Evolutionary conservation across 1,284 basidiomycete genomes (phyloP), one percentile per base, ranked within the genome.

Genomic region (Ceratobasidium sp.): DNA sequence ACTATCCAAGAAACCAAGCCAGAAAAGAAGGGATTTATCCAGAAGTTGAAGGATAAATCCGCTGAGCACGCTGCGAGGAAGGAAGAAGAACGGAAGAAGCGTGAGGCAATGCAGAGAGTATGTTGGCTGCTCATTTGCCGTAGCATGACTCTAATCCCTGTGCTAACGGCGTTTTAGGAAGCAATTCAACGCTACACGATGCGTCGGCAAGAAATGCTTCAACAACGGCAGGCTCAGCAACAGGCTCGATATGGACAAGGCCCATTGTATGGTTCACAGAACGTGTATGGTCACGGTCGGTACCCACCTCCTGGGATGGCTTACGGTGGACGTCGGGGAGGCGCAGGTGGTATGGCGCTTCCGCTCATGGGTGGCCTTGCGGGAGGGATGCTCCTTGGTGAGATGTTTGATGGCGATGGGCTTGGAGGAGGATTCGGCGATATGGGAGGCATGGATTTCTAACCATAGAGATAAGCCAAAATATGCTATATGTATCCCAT

Each of bases 261-360:
- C 7, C 53, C 56, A 23, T 33, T 72, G 21, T 61, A 59, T 21
- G 61, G 70, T 12, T 25, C 49, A 72, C 61, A 49, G 23, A 40
- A 62, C 44, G 42, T 14, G 12, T 72, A 72, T 21, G 70, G 59
- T 1, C 46, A 54, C 36, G 36, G 48, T 30, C 49, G 28, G 23
- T 72, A 72, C 28, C 58, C 70, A 28, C 60, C 70, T 23, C 70
- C 70, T 5, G 59, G 49, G 25, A 61, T 72, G 54, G 69, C 69
- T 21, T 72, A 72, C 49, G 58, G 59, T 18, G 59, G 70, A 6
- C 70, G 61, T 30, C 28, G 70, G n/a, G n/a, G 28, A 28, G 59
- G 59, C 3, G 59, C 51, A 14, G 70, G 70, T 9, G 49, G 44
- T 14, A 67, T 67, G 64, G 64, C 64, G 21, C 30, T 67, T 21